Evolutionary conservation across 768 basidiomycete genomes (phyloP), one percentile per base, ranked within the genome.

Genomic region (Sarcodon aspratus): DNA sequence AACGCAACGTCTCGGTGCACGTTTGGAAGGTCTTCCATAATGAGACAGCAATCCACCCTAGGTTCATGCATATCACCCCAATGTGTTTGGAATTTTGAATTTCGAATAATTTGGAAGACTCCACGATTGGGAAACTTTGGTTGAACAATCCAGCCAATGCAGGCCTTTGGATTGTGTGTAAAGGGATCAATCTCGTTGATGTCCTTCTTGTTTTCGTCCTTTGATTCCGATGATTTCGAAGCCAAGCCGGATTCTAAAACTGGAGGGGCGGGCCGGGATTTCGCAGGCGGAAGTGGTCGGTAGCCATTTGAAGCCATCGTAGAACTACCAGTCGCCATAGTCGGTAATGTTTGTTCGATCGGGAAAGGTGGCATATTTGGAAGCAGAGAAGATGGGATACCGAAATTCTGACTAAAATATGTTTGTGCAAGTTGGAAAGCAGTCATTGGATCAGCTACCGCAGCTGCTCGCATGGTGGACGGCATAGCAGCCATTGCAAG

Each of bases 11-110:
- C 49, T 18, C 61, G 60, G 46, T 54, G 59, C 44, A 52, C 58
- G 52, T 57, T 59, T 9, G 61, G 61, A 3, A 60, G 43, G 10
- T 54, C 50, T 11, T 56, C 60, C 45, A 63, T 48, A 17, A 63
- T 55, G 7, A 63, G 50, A 10, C 57, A 57, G 18, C 58, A 52
- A 5, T 49, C 13, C 9, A 55, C 48, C 21, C 50, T 46, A 8
- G 55, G 57, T 7, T 9, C 17, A 42, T 15, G 15, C 17, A 13
- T 13, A 9, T 13, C 40, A 13, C 27, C 40, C 17, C 17, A 42
- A 42, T 15, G 27, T 17, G 40, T 17, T 27, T 8, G 13, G 13
- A 17, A 42, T 15, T 42, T 9, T 42, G 7, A 8, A 9, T 15
- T n/a, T 42, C 6, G 40, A 42, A 42, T 27, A 15, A 42, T 9